A percentile compares a stretch with the other conserved stretches of the same genome.
Evolutionary conservation across 768 basidiomycete species (phyloP).

Genomic region (Kockovaella imperatae): DNA sequence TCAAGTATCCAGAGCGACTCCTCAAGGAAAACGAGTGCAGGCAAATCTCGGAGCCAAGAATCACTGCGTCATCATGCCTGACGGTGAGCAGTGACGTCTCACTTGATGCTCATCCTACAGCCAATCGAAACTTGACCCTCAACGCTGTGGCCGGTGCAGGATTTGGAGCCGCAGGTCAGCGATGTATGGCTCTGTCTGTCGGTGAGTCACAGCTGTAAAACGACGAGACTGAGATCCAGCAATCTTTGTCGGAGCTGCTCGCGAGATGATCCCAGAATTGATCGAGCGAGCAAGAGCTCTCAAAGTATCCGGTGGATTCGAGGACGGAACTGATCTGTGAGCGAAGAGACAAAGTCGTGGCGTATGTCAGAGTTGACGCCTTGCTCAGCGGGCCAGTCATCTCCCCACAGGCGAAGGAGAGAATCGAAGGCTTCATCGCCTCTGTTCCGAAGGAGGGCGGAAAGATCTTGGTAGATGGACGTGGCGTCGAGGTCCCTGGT

Average conservation of each 20-base stretch:
- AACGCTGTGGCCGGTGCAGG: conserved; percentile 91
- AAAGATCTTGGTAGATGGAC: conserved; percentile 76
- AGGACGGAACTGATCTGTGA: conserved; percentile 68
- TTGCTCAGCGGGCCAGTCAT: conserved; percentile 49
- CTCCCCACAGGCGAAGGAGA: conserved; percentile 67
- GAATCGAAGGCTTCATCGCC: conserved; percentile 65
- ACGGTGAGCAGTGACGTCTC: conserved; percentile 53
- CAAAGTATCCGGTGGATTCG: conserved; percentile 84
- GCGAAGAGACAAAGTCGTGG: conserved; percentile 45
- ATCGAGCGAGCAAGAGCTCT: conserved; percentile 70
- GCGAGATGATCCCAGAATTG: conserved; percentile 77
- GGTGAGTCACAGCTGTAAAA: conserved; percentile 49
- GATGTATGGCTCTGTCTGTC: conserved; percentile 94
- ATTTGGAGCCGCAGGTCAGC: conserved; percentile 92
- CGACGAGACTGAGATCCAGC: conserved; percentile 22
- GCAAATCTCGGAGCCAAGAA: conserved; percentile 95
- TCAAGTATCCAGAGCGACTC: conserved; percentile 55
- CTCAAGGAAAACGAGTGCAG: conserved; percentile 78
- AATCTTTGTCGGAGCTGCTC: conserved; percentile 69
- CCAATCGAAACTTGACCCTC: conserved; percentile 82
- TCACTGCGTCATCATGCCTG: conserved; percentile 85
- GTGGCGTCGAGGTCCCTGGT: conserved; percentile 57
- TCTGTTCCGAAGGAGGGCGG: conserved; percentile 62
- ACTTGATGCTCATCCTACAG: conserved; percentile 41
- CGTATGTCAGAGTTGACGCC: conserved; percentile 42